These are phyloP conservation scores for Pascua sp. DNA, from an alignment of 1,284 basidiomycete genomes.

Conservation along the genomic window DNA sequence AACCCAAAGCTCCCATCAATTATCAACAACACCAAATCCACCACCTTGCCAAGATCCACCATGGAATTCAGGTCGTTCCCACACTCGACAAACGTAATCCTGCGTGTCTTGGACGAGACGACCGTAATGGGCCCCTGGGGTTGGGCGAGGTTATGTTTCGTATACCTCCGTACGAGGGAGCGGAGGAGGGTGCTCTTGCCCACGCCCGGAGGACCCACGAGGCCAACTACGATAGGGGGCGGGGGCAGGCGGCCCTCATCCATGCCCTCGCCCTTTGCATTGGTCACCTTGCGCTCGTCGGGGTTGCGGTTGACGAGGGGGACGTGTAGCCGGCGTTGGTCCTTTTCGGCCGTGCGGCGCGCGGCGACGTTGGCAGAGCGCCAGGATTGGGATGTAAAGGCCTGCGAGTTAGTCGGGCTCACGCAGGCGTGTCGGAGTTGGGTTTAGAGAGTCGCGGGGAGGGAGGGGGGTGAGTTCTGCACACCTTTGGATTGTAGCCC, in stretches of 20 bases:
- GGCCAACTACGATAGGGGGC: constrained; percentile 91
- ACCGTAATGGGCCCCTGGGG: constrained; percentile 93
- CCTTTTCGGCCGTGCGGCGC: constrained; percentile 83
- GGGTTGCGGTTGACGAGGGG: constrained; percentile 93
- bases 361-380: constrained; percentile 82
- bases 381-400: constrained; percentile 90
- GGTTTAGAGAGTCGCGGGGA: too few species aligned
- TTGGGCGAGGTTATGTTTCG: constrained; percentile 89
- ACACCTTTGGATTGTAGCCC: constrained; percentile 88
- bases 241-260: constrained; percentile 56
- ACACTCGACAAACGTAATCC: constrained; percentile 94
- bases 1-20: constrained; percentile 97
- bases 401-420: constrained; percentile 47
- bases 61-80: constrained; percentile 97
- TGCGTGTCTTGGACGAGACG: constrained; percentile 82
- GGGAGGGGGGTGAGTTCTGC: too few species aligned
- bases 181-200: constrained; percentile 95
- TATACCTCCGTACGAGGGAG: constrained; percentile 85
- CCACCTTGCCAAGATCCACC: constrained; percentile 97
- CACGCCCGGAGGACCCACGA: constrained; percentile 95
- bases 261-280: constrained; percentile 45
- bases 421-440: too few species aligned
- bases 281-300: constrained; percentile 59
- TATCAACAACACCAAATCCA: constrained; percentile 93
- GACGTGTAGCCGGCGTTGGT: constrained; percentile 93